Conservation (phyloP, 2,329 filamentous ascomycete species). For the Fusarium redolens region DNA sequence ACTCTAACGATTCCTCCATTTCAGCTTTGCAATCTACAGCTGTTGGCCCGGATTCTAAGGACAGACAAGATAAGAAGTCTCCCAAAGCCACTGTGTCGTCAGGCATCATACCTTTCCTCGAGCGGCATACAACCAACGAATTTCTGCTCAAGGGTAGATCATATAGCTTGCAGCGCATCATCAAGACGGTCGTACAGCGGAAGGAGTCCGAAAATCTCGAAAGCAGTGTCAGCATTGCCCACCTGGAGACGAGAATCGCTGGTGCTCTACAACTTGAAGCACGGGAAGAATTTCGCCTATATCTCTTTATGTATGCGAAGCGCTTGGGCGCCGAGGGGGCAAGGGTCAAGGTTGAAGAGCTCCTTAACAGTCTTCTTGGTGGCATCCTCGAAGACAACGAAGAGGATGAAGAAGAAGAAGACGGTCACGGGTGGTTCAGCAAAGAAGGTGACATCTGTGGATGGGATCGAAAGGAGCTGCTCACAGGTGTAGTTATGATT, state of each 20-base stretch:
- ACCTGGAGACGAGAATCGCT: slow-evolving; percentile 93
- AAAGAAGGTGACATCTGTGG: slow-evolving; percentile 82
- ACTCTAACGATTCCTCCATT: slow-evolving; percentile 92
- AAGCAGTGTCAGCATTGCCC: slow-evolving; percentile 89
- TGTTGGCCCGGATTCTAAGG: slow-evolving; percentile 66
- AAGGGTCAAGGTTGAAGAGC: slow-evolving; percentile 89
- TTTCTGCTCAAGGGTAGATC: slow-evolving; percentile 91
- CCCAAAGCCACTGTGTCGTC: slow-evolving; percentile 75
- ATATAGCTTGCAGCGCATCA: slow-evolving; percentile 88
- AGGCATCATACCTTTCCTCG: slow-evolving; percentile 91
- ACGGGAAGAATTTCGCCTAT: slow-evolving; percentile 91
- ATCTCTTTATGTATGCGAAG: slow-evolving; percentile 98
- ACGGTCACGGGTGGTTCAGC: slow-evolving; percentile 71
- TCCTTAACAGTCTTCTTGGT: slow-evolving; percentile 84
- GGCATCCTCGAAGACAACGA: slow-evolving; percentile 72
- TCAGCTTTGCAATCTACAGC: slow-evolving; percentile 81
- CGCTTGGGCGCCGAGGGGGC: slow-evolving; percentile 90
- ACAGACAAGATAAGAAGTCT: slow-evolving; percentile 58
- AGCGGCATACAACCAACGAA: slow-evolving; percentile 94
- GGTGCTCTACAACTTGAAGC: slow-evolving; percentile 87
- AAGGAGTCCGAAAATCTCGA: slow-evolving; percentile 96
- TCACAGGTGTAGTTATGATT: slow-evolving; percentile 92
- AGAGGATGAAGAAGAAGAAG: slow-evolving; percentile 50
- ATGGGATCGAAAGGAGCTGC: slow-evolving; percentile 86
- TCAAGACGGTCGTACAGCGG: slow-evolving; percentile 87